Evolutionary conservation across 2,329 filamentous ascomycete genomes (phyloP).

Genomic region (Colletotrichum tropicicola): DNA sequence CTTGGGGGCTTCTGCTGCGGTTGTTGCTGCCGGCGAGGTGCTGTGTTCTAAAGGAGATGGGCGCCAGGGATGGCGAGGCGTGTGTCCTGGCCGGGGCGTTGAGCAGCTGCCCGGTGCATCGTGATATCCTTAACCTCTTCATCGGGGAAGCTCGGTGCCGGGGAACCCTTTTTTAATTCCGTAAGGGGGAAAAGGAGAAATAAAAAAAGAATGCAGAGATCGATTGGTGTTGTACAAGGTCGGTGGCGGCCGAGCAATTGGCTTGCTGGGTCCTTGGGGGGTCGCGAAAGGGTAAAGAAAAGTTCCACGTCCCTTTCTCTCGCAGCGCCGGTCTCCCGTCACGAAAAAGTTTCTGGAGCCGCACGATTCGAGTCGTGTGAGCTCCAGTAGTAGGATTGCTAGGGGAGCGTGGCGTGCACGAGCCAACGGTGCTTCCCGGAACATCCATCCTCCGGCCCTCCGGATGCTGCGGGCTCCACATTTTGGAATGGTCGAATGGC

Average conservation of each 20-base stretch:
- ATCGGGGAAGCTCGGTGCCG: constrained; percentile 36
- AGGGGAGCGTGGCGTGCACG: constrained; percentile 16
- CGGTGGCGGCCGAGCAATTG: constrained; percentile 40
- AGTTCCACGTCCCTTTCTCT: constrained; percentile 23
- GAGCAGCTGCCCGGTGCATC: constrained; percentile 52
- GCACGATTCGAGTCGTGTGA: constrained; percentile 44
- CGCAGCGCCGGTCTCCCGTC: constrained; percentile 28
- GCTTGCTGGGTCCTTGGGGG: constrained; percentile 39
- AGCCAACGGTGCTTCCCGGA: constrained; percentile 8
- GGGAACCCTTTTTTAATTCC: background rate
- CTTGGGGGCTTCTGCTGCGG: constrained; percentile 6
- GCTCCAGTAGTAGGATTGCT: constrained; percentile 28
- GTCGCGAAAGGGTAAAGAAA: constrained; percentile 15
- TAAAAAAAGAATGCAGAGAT: background rate
- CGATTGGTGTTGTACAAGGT: constrained; percentile 22
- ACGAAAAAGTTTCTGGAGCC: constrained; percentile 47
- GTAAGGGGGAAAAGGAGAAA: background rate
- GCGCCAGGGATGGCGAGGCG: constrained; percentile 25
- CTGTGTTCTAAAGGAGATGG: constrained; percentile 30
- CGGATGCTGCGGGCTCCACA: constrained; percentile 18
- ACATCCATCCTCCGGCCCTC: constrained; percentile 22
- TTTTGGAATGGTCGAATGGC: constrained; percentile 10
- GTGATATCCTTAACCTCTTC: constrained; percentile 53
- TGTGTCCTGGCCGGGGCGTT: constrained; percentile 39
- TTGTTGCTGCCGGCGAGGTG: background rate